Evolutionary conservation across 1,284 basidiomycete species (phyloP).

Genomic region (Hypsizygus ulmarius): DNA sequence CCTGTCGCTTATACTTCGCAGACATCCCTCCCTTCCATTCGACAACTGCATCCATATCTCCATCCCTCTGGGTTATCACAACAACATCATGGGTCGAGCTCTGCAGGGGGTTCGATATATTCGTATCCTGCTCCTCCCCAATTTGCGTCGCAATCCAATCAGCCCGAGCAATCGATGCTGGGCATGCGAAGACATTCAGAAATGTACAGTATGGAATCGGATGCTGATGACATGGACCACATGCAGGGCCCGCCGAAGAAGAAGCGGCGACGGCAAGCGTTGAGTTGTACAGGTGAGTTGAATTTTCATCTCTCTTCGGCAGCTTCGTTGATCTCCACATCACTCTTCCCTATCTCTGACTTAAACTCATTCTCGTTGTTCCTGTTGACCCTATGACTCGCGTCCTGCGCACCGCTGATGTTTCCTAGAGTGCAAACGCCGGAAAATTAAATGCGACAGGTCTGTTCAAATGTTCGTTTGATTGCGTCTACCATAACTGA

Average conservation of each 20-base stretch:
- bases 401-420: constrained; percentile 7
- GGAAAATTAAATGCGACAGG: constrained; percentile 54
- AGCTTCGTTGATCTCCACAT: constrained; percentile 11
- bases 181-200: constrained; percentile 28
- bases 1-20: constrained; percentile 19
- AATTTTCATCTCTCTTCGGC: constrained; percentile 16
- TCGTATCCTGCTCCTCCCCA: constrained; percentile 18
- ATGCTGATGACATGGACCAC: constrained; percentile 48
- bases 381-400: constrained; percentile 23
- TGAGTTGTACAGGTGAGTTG: constrained; percentile 72
- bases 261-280: constrained; percentile 69
- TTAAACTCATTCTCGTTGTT: constrained; percentile 13
- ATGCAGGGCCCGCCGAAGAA: constrained; percentile 61
- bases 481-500: constrained; percentile 20
- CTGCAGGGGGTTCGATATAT: constrained; percentile 16
- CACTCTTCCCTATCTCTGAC: constrained; percentile 5
- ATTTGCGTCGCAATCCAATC: constrained; percentile 22
- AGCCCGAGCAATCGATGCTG: constrained; percentile 22
- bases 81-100: constrained; percentile 14
- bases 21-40: constrained; percentile 59
- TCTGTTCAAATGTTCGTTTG: constrained; percentile 19
- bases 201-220: constrained; percentile 41
- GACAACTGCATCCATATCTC: constrained; percentile 60
- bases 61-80: constrained; percentile 36
- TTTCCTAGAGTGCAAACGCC: constrained; percentile 44